These are phyloP conservation scores for Stephania yunnanensis DNA, from an alignment of 164 flowering plant species.

Conservation along the genomic window DNA sequence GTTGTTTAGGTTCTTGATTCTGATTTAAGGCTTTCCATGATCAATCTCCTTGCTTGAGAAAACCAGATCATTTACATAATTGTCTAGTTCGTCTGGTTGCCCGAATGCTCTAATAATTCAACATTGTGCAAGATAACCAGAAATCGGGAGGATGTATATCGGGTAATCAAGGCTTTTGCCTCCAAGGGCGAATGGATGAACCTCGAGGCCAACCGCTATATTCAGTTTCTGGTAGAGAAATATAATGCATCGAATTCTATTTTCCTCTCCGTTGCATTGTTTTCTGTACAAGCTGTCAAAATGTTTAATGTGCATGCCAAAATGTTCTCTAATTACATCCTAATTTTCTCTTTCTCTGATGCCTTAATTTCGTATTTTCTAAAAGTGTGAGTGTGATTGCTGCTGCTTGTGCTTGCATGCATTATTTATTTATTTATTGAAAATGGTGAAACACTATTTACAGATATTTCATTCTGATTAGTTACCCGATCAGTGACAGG, in stretches of 20 bases:
- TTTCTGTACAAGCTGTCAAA: not conserved
- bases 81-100: not conserved
- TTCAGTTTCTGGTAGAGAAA: conserved; percentile 55
- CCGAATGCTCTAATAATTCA: conserved; percentile 16
- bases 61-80: not conserved
- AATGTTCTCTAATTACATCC: not conserved
- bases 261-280: not conserved
- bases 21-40: not conserved
- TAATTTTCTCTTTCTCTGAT: not conserved
- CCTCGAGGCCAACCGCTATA: conserved; percentile 48
- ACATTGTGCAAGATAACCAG: conserved; percentile 49
- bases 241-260: not conserved
- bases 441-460: not conserved
- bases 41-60: not conserved
- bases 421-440: not conserved
- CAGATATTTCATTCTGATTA: conserved; percentile 26
- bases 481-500: conserved; percentile 63
- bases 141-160: conserved; percentile 85
- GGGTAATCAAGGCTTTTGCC: conserved; percentile 67
- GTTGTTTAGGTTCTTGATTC: not conserved
- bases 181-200: conserved; percentile 61
- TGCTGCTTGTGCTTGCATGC: not conserved
- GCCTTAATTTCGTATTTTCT: not conserved
- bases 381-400: not conserved
- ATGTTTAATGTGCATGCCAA: not conserved